These are phyloP conservation scores for Agaricus subrufescens DNA, from an alignment of 768 basidiomycete species.

Conservation along the genomic window DNA sequence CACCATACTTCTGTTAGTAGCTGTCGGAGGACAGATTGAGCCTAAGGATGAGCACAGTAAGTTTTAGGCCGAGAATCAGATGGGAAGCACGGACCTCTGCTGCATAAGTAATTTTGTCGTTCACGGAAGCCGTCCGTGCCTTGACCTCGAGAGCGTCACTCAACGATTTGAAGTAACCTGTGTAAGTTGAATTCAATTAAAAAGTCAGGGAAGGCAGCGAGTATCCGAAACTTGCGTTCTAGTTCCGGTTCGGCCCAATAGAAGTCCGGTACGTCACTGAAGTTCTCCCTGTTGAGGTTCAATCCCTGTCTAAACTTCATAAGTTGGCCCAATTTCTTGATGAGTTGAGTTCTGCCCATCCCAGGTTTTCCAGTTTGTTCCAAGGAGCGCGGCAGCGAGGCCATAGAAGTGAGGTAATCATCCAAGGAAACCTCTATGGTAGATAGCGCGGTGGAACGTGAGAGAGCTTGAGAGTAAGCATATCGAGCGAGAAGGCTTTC, in stretches of 20 bases:
- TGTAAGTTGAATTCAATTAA: not conserved
- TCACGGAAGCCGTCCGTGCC: constrained; percentile 72
- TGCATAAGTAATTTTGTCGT: constrained; percentile 91
- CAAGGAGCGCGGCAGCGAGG: constrained; percentile 70
- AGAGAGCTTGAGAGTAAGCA: constrained; percentile 87
- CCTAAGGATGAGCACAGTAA: constrained; percentile 14
- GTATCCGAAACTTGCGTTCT: constrained; percentile 50
- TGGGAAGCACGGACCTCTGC: constrained; percentile 40
- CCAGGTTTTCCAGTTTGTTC: constrained; percentile 81
- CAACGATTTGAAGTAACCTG: constrained; percentile 81
- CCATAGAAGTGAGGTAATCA: constrained; percentile 77
- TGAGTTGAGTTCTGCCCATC: constrained; percentile 73
- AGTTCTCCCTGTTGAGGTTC: constrained; percentile 86
- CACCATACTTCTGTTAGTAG: constrained; percentile 73
- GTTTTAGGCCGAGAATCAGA: too few relatives aligned
- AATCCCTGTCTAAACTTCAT: constrained; percentile 91
- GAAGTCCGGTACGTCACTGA: constrained; percentile 85
- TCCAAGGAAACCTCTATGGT: constrained; percentile 85
- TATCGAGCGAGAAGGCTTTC: constrained; percentile 84
- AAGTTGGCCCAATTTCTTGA: constrained; percentile 88
- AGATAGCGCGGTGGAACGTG: constrained; percentile 83
- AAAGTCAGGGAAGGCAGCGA: not conserved
- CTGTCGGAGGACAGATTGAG: constrained; percentile 86
- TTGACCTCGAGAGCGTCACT: constrained; percentile 85
- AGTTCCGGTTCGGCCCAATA: constrained; percentile 94